phyloP scores from a whole-genome alignment of 2,329 filamentous ascomycete species.

The Kalmusia sp. region DNA sequence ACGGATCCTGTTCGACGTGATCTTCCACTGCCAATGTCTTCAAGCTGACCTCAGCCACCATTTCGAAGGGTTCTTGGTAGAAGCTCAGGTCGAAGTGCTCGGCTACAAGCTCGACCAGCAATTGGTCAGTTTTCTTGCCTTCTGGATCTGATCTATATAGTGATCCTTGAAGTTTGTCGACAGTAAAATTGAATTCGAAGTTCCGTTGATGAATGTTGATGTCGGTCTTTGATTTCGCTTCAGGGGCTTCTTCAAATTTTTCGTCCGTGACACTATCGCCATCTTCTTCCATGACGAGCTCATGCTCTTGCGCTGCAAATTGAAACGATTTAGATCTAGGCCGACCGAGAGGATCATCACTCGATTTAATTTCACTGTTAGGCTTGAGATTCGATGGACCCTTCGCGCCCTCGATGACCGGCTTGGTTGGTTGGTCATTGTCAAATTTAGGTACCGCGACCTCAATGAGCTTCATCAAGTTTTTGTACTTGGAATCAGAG shows the following conservation, averaged over 20 bases:
- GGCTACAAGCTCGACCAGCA: slow-evolving; percentile 90
- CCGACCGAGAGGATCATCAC: slow-evolving; percentile 52
- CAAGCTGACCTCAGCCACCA: slow-evolving; percentile 89
- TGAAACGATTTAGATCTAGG: slow-evolving; percentile 76
- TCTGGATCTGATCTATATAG: slow-evolving; percentile 87
- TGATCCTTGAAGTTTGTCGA: slow-evolving; percentile 92
- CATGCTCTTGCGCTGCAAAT: slow-evolving; percentile 73
- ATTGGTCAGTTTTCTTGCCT: slow-evolving; percentile 74
- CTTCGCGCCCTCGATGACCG: slow-evolving; percentile 41
- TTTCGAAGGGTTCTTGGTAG: slow-evolving; percentile 87
- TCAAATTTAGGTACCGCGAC: slow-evolving; percentile 89
- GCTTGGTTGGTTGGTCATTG: slow-evolving; percentile 51
- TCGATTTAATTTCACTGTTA: slow-evolving; percentile 31
- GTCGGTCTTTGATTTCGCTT: slow-evolving; percentile 58
- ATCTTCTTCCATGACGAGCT: slow-evolving; percentile 81
- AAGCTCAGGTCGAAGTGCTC: slow-evolving; percentile 88
- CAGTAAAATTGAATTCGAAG: slow-evolving; percentile 96
- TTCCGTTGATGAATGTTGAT: slow-evolving; percentile 81
- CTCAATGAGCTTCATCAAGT: slow-evolving; percentile 92
- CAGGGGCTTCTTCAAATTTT: slow-evolving; percentile 71
- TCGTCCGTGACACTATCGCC: slow-evolving; percentile 67
- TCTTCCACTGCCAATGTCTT: slow-evolving; percentile 90
- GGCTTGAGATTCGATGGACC: slow-evolving; percentile 48
- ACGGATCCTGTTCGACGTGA: slow-evolving; percentile 85
- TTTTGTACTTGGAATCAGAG: slow-evolving; percentile 97